Evolutionary conservation across 2,329 filamentous ascomycete species (phyloP).

Genomic region (Shiraia sp.): DNA sequence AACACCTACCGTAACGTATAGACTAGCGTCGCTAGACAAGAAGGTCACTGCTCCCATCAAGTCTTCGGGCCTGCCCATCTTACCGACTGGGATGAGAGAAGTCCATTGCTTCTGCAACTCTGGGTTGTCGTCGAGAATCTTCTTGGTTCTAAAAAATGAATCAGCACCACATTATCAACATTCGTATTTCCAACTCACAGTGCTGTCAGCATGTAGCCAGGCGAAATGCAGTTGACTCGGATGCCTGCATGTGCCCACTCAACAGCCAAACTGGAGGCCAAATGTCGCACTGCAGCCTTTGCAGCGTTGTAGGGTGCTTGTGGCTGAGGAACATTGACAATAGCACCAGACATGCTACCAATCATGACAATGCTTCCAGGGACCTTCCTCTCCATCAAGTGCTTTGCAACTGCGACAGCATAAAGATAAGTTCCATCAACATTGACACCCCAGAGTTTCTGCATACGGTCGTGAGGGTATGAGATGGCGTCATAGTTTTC

Average conservation of each 20-base stretch:
- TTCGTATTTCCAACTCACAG: slow-evolving; percentile 63
- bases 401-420: slow-evolving; percentile 80
- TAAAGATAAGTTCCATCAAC: slow-evolving; percentile 92
- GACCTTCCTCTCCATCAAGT: slow-evolving; percentile 80
- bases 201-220: slow-evolving; percentile 95
- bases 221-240: slow-evolving; percentile 92
- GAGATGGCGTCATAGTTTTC: slow-evolving; percentile 92
- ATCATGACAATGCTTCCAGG: slow-evolving; percentile 91
- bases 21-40: slow-evolving; percentile 73
- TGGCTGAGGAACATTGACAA: slow-evolving; percentile 94
- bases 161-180: too few species aligned
- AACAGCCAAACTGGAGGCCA: slow-evolving; percentile 84
- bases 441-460: slow-evolving; percentile 93
- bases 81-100: slow-evolving; percentile 86
- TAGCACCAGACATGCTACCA: slow-evolving; percentile 89
- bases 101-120: slow-evolving; percentile 90
- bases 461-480: slow-evolving; percentile 87
- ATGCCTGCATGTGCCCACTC: slow-evolving; percentile 91
- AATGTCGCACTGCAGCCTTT: slow-evolving; percentile 88
- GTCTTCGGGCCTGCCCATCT: slow-evolving; percentile 90
- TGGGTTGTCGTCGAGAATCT: slow-evolving; percentile 92
- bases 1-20: slow-evolving; percentile 42
- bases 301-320: slow-evolving; percentile 92
- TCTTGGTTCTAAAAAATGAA: slow-evolving; percentile 69
- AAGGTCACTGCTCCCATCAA: slow-evolving; percentile 92